phyloP scores from a whole-genome alignment of 306 rosid species.

The Begonia masoniana region DNA sequence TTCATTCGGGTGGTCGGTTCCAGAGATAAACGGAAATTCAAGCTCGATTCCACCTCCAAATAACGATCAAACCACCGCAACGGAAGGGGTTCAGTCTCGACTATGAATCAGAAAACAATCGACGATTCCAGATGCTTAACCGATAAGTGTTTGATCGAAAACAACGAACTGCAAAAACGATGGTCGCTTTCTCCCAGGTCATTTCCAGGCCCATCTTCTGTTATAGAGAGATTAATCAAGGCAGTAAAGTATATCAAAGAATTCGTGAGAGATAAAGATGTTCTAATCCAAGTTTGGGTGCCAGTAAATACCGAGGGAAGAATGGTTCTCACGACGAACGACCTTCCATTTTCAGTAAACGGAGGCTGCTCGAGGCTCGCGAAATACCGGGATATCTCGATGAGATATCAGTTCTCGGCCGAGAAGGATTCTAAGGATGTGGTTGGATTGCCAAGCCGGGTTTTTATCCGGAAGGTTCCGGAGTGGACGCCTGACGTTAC shows the following conservation, averaged over 20 bases:
- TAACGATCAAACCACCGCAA: constrained; percentile 11
- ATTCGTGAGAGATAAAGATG: constrained; percentile 19
- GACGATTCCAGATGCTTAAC: constrained; percentile 9
- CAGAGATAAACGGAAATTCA: constrained; percentile 16
- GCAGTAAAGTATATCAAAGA: constrained; percentile 34
- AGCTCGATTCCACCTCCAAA: constrained; percentile 12
- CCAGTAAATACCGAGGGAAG: constrained; percentile 17
- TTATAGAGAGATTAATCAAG: constrained; percentile 34
- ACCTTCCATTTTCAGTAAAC: constrained; percentile 12
- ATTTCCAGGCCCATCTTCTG: constrained; percentile 13
- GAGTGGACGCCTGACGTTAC: constrained; percentile 28
- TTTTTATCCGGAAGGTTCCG: constrained; percentile 10
- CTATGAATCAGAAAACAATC: constrained; percentile 18
- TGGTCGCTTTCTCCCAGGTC: neutral
- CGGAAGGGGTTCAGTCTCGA: constrained; percentile 12
- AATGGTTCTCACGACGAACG: constrained; percentile 6
- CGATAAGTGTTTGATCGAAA: too few species aligned
- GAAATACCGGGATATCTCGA: constrained; percentile 9
- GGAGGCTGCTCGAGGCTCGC: constrained; percentile 6
- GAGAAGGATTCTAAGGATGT: constrained; percentile 9
- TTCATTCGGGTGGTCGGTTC: constrained; percentile 35
- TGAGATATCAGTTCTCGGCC: constrained; percentile 4
- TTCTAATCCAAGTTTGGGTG: constrained; percentile 45
- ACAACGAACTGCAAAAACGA: constrained; percentile 23
- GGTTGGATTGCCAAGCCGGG: constrained; percentile 9